Conservation (phyloP, 805 yeast species). For the Kluyveromyces starmeri region DNA sequence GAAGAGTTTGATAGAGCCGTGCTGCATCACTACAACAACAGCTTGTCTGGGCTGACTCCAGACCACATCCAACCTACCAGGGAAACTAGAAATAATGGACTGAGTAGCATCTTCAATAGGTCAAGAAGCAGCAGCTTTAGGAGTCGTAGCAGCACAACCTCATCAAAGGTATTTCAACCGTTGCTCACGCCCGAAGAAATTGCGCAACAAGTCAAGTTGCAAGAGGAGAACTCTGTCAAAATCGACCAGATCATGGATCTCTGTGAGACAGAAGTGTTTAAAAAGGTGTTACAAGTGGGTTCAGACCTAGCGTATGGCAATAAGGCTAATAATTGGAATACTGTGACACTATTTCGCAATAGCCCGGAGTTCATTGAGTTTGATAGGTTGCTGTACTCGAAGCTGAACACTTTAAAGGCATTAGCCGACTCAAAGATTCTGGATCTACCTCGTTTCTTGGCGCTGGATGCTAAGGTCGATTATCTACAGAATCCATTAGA, state of each 20-base stretch:
- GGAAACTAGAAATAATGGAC: conserved; percentile 27
- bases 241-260: conserved; percentile 24
- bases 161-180: conserved; percentile 16
- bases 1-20: conserved; percentile 23
- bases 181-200: conserved; percentile 28
- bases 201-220: conserved; percentile 17
- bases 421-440: conserved; percentile 16
- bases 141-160: conserved; percentile 23
- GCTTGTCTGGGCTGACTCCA: not conserved
- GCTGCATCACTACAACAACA: conserved; percentile 18
- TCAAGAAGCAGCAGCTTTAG: conserved; percentile 26
- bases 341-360: conserved; percentile 19
- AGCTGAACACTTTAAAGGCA: conserved; percentile 15
- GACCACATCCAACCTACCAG: conserved; percentile 19
- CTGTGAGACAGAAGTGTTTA: conserved; percentile 25
- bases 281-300: conserved; percentile 24
- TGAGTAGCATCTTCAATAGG: conserved; percentile 29
- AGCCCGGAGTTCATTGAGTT: conserved; percentile 27
- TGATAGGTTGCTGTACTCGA: conserved; percentile 19
- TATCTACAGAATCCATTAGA: conserved; percentile 11
- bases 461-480: conserved; percentile 9
- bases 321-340: conserved; percentile 10
- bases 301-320: conserved; percentile 11
- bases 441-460: conserved; percentile 20
- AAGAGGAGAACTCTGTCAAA: conserved; percentile 20